Evolutionary conservation across 164 flowering plant species (phyloP), one percentile per base, ranked within the genome.

Genomic region (Vitis rotundifolia): DNA sequence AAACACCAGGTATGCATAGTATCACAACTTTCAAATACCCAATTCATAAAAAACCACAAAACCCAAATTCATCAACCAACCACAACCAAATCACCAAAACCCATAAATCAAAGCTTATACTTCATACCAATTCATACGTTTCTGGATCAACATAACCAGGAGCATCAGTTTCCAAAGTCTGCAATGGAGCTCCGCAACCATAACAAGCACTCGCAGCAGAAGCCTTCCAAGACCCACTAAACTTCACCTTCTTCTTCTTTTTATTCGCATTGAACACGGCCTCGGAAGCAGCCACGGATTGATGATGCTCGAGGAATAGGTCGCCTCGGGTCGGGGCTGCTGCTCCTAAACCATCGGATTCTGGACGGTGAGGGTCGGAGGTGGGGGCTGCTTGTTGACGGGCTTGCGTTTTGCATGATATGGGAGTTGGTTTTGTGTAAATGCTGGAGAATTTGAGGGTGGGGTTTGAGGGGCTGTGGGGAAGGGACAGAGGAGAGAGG

Each of bases 181-280:
- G 98, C 79, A 95, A 77, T 19, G 98, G 97, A 68, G 99, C 99
- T 8, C 99, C 99, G 58, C 99, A 95, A 2, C 99, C 99, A 54
- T 91, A 95, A 70, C 99, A 95, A 67, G 85, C 80, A 47, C 82
- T 78, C 3, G 78, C 69, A 2, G 74, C 18, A 37, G 72, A 54
- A 54, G 74, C 74, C 71, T 81, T 83, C 68, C 61, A 61, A n/a
- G 56, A 19, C 75, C 73, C 74, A 52, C 50, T 55, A 8, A 68
- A 53, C 73, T 74, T 77, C 76, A 78, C 79, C 61, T 63, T 73
- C 67, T 59, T 78, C 78, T 80, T 75, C 83, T 83, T 87, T 58
- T 72, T 76, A 19, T 68, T 64, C 67, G 75, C 80, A 49, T 70
- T 76, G 8, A 79, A 64, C 47, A 82, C 83, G 11, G 74, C 13